Evolutionary conservation across 2,329 filamentous ascomycete species (phyloP).

Genomic region (Stemphylium lycopersici): DNA sequence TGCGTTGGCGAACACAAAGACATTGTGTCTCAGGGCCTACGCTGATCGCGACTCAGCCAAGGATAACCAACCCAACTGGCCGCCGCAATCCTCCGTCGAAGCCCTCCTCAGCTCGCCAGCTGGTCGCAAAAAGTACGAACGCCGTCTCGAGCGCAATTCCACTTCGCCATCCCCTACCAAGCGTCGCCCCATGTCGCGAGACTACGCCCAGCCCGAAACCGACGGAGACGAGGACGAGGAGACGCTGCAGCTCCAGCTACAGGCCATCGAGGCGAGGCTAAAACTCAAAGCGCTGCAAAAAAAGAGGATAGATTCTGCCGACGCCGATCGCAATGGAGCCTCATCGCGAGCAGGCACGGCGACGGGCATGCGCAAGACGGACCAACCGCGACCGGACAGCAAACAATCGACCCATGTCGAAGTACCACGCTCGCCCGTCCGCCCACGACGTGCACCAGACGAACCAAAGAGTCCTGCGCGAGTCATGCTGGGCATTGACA

Average conservation of each 20-base stretch:
- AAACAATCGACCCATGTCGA: slow-evolving; percentile 59
- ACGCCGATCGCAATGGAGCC: slow-evolving; percentile 27
- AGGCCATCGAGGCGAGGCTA: slow-evolving; percentile 85
- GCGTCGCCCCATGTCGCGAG: slow-evolving; percentile 38
- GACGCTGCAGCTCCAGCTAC: slow-evolving; percentile 81
- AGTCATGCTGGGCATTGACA: slow-evolving; percentile 85
- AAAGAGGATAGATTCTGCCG: slow-evolving; percentile 41
- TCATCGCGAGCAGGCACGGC: slow-evolving; percentile 39
- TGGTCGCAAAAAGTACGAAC: slow-evolving; percentile 76
- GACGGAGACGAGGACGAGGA: slow-evolving; percentile 73
- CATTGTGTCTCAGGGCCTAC: neutral
- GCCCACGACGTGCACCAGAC: slow-evolving; percentile 53
- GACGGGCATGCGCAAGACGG: slow-evolving; percentile 25
- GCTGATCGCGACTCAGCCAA: slow-evolving; percentile 40
- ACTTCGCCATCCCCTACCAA: slow-evolving; percentile 65
- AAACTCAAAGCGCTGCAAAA: slow-evolving; percentile 85
- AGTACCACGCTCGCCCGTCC: slow-evolving; percentile 76
- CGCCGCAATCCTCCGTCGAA: slow-evolving; percentile 67
- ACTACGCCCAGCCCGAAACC: slow-evolving; percentile 13
- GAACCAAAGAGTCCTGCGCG: slow-evolving; percentile 77
- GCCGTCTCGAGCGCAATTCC: slow-evolving; percentile 64
- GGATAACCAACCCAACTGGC: slow-evolving; percentile 59
- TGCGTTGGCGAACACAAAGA: slow-evolving; percentile 21
- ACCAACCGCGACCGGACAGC: slow-evolving; percentile 30
- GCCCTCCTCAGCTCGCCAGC: slow-evolving; percentile 73